Base-by-base conservation (phyloP, 306 rosid species). In the Pterocarpus santalinus region DNA sequence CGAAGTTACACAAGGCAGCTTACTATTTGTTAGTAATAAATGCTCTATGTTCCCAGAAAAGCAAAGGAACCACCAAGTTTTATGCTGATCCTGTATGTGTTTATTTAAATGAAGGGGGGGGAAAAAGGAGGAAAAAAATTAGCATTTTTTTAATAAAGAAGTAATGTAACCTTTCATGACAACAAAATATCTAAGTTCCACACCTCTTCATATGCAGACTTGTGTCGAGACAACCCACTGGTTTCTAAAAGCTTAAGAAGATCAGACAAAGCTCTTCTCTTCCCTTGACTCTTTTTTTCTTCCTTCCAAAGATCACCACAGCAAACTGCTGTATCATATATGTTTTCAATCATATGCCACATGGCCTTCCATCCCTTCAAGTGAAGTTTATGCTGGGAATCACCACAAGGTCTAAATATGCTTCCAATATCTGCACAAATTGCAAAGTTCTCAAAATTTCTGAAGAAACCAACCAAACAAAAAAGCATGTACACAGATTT, bases 51-150 rank as follows among this genome's bases (percentile, higher is more conserved):
- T 90, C n/a, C 80, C 78, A 32, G 90, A 89, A 35, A 90, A 89
- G 81, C 83, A 81, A 82, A 93, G 89, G 81, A 95, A 95, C 99
- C 99, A 95, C 99, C 98, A 95, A 56, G 91, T 85, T 58, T 89
- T 88, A 65, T 66, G 79, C 67, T 89, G 82, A 76, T 82, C 96
- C 99, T 95, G 83, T 63, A 61, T 36, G 53, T 12, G 16, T 32
- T 56, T 13, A 70, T 73, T 65, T 46, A 51, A 35, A 70, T 39
- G 6, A 65, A 16, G 14, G 46, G 8, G 35, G 7, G 13, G 1
- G 28, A 16, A 9, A 39, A 22, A 6, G 11, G 1, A 13, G 3
- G 9, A 3, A 47, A 63, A 28, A 11, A 68, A 1, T 64, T 46
- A 69, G 75, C 47, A 41, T 65, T 2, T 56, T 47, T 38, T 33